These are phyloP conservation scores for Aspergillus viridinutans DNA, from an alignment of 2,329 filamentous ascomycete genomes.

Conservation along the genomic window DNA sequence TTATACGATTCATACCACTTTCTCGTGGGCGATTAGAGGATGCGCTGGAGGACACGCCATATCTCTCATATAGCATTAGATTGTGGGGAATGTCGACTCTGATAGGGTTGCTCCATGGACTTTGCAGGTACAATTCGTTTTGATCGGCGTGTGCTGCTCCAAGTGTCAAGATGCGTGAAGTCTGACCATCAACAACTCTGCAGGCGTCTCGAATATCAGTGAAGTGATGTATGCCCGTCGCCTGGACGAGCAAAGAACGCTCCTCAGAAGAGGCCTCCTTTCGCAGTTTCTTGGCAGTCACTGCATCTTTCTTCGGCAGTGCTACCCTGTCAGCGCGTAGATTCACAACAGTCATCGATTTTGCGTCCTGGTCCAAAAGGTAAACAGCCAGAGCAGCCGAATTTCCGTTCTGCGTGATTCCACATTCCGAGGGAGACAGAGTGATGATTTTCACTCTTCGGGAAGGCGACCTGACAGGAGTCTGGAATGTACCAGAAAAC, in stretches of 20 bases:
- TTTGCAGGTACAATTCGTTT: constrained; percentile 66
- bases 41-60: constrained; percentile 55
- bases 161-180: constrained; percentile 66
- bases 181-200: constrained; percentile 62
- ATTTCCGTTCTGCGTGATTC: constrained; percentile 27
- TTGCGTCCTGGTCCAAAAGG: constrained; percentile 65
- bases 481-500: constrained; percentile 28
- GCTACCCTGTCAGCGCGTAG: constrained; percentile 52
- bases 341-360: constrained; percentile 63
- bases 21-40: constrained; percentile 52
- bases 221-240: constrained; percentile 52
- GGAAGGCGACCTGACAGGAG: constrained; percentile 19
- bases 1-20: constrained; percentile 43
- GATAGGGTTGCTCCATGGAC: constrained; percentile 69
- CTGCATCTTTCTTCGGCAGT: constrained; percentile 22
- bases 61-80: constrained; percentile 57
- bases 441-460: constrained; percentile 55
- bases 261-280: constrained; percentile 16
- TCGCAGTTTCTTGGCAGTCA: constrained; percentile 24
- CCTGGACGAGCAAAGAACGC: constrained; percentile 29
- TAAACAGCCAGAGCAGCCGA: constrained; percentile 49
- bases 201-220: constrained; percentile 70
- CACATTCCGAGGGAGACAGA: constrained; percentile 47
- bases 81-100: constrained; percentile 58
- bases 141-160: constrained; percentile 61